Evolutionary conservation across 2,329 filamentous ascomycete genomes (phyloP).

Genomic region (Lachnellula suecica): DNA sequence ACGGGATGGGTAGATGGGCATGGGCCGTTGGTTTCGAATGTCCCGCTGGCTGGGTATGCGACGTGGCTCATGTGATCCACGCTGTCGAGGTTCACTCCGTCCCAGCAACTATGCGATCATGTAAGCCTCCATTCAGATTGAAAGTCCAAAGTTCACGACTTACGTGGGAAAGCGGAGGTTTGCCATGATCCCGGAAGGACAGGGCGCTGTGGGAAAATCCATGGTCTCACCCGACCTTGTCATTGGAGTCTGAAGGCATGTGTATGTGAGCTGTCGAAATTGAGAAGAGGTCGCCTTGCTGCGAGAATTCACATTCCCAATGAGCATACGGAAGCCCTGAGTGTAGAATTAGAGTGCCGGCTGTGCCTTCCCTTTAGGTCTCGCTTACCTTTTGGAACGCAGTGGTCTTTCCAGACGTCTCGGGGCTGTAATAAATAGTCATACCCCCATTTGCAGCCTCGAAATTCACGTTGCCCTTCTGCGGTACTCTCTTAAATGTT

Average conservation of each 20-base stretch:
- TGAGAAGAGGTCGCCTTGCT: neutral
- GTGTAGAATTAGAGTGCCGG: neutral
- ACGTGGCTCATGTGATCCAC: slow-evolving; percentile 8
- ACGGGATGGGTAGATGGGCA: slow-evolving; percentile 37
- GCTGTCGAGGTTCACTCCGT: slow-evolving; percentile 11
- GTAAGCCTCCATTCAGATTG: neutral
- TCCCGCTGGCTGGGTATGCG: slow-evolving; percentile 21
- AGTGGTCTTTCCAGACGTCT: neutral
- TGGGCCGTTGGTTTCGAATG: neutral
- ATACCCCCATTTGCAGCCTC: neutral
- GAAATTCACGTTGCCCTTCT: neutral
- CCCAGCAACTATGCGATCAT: slow-evolving; percentile 8
- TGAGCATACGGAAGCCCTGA: neutral
- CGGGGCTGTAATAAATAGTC: neutral
- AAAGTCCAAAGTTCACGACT: too few species aligned
- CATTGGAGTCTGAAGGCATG: neutral
- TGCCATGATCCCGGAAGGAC: slow-evolving; percentile 31
- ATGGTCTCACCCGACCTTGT: slow-evolving; percentile 32
- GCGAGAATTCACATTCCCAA: neutral
- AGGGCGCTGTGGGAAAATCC: slow-evolving; percentile 34
- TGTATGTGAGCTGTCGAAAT: neutral
- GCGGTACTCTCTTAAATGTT: neutral
- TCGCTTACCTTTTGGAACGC: neutral
- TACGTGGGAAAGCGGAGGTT: slow-evolving; percentile 27
- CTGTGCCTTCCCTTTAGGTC: neutral